Evolutionary conservation across 139 green algal species (phyloP), one percentile per base, ranked within the genome.

Genomic region (Chlorella sp.): DNA sequence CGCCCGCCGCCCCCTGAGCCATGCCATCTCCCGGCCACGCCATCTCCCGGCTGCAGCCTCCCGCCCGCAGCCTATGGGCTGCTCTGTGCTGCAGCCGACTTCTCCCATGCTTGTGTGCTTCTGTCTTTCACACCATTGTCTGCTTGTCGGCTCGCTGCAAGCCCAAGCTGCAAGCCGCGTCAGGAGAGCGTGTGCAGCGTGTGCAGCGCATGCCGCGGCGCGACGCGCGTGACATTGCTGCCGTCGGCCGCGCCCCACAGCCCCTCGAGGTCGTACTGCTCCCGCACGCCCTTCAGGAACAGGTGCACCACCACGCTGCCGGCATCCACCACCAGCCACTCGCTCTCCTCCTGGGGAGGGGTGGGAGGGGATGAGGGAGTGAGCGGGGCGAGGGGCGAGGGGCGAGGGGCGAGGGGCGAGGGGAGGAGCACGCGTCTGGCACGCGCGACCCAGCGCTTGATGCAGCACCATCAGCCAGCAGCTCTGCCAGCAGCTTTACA

Each of bases 281-380:
- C 14, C 15, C 46, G 60, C 14, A 8, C 31, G 8, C 46, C 79
- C 62, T 80, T 74, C 33, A 61, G 36, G 41, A 85, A 82, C 19
- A 85, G 33, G 67, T 85, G 79, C 12, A 71, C 67, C 67, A 85
- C 67, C 42, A 85, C 67, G n/a, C 66, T 74, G 19, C 79, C 79
- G 9, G 74, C 73, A 43, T 85, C 79, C 68, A 85, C 74, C 27
- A 85, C 67, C 67, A 82, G 35, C 79, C 79, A 85, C 50, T 73
- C 45, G 15, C 67, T 51, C 50, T 67, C 63, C 11, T 69, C 41
- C 56, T 77, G 71, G 27, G 59, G 23, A 55, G 42, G 40, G 15
- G 61, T 7, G 5, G 61, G 3, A 14, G 35, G 61, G 61, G 5
- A 51, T 3, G 59, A 15, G 15, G 59, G 59, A 2, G 59, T 66